Conservation (phyloP, 768 basidiomycete genomes). For the Rickenella mellea region DNA sequence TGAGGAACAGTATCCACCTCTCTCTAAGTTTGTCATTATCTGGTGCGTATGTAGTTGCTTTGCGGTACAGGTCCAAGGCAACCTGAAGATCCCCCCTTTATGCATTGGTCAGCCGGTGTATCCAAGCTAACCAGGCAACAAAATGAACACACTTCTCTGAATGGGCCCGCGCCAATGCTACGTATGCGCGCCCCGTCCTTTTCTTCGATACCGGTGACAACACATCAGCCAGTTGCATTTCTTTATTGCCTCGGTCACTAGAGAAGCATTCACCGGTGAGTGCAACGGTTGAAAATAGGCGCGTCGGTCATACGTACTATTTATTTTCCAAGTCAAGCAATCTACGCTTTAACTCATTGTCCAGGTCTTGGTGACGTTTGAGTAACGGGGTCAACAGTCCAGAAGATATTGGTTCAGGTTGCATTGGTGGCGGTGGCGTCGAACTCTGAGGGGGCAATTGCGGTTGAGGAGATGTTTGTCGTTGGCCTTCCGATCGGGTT, state of each 20-base stretch:
- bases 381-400: constrained; percentile 53
- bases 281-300: neutral
- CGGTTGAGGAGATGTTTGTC: no score
- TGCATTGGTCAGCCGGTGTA: neutral
- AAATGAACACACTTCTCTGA: constrained; percentile 58
- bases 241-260: constrained; percentile 56
- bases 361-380: constrained; percentile 57
- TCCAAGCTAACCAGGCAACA: neutral
- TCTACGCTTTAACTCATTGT: constrained; percentile 54
- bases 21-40: constrained; percentile 79
- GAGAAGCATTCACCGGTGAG: constrained; percentile 1
- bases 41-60: constrained; percentile 77
- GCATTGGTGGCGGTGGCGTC: neutral
- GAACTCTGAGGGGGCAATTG: no score
- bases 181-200: constrained; percentile 75
- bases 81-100: constrained; percentile 72
- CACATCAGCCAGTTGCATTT: constrained; percentile 48
- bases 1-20: constrained; percentile 74
- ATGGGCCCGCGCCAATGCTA: constrained; percentile 72
- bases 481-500: no score
- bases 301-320: constrained; percentile 39
- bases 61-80: constrained; percentile 74
- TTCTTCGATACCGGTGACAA: constrained; percentile 69
- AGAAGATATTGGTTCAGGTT: constrained; percentile 24
- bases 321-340: constrained; percentile 64